Conservation (phyloP, 768 basidiomycete genomes). For the Suillus subalutaceus region DNA sequence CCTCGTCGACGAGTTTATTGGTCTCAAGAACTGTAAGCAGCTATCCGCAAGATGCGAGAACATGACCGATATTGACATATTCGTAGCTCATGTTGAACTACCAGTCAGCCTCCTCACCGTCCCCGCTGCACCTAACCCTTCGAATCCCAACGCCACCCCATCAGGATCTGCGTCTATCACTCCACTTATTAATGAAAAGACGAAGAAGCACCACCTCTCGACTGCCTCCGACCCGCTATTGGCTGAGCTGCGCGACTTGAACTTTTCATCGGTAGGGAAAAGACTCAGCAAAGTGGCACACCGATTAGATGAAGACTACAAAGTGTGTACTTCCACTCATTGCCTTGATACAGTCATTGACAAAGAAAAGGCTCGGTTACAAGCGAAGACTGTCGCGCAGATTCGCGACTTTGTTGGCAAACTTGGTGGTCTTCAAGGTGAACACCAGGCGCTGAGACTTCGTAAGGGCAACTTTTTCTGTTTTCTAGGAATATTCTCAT, state of each 20-base stretch:
- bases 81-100: constrained; percentile 76
- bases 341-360: constrained; percentile 11
- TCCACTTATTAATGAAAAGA: constrained; percentile 72
- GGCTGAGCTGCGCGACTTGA: constrained; percentile 83
- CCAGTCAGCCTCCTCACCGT: constrained; percentile 69
- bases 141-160: constrained; percentile 43
- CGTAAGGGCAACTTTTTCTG: constrained; percentile 55
- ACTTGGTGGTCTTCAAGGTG: constrained; percentile 87
- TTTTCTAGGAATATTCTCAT: constrained; percentile 13
- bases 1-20: constrained; percentile 89
- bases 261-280: constrained; percentile 88
- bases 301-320: constrained; percentile 90
- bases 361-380: constrained; percentile 65
- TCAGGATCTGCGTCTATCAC: constrained; percentile 46
- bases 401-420: constrained; percentile 95
- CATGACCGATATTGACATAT: background rate
- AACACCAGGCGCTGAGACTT: constrained; percentile 85
- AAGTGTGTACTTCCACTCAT: constrained; percentile 46
- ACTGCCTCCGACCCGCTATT: constrained; percentile 78
- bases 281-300: constrained; percentile 80
- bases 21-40: constrained; percentile 82
- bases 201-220: constrained; percentile 89
- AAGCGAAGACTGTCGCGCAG: constrained; percentile 90
- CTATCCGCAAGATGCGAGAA: constrained; percentile 2
- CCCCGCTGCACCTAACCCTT: constrained; percentile 47